These are phyloP conservation scores for Apiospora saccharicola DNA, from an alignment of 2,329 filamentous ascomycete species.

Conservation along the genomic window DNA sequence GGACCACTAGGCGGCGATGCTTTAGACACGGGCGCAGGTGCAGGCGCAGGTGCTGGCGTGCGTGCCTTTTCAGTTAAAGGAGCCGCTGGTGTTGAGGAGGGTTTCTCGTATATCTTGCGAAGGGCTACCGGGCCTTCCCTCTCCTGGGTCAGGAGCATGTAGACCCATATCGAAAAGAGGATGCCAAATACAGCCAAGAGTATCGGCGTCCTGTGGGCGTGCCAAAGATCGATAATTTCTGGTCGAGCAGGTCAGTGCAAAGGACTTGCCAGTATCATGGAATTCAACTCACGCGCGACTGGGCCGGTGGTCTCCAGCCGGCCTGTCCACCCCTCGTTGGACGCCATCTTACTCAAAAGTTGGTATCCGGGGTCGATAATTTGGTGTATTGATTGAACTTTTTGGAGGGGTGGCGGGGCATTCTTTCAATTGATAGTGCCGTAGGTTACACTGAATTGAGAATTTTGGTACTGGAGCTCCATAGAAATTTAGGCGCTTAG, in stretches of 20 bases:
- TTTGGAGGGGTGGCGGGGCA: constrained; percentile 25
- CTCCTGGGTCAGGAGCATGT: constrained; percentile 40
- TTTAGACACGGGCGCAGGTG: background rate
- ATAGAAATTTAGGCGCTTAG: background rate
- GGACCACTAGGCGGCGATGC: constrained; percentile 48
- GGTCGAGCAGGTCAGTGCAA: background rate
- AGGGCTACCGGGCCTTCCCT: constrained; percentile 41
- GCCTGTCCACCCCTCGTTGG: constrained; percentile 18
- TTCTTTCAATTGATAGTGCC: constrained; percentile 11
- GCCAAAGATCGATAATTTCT: constrained; percentile 53
- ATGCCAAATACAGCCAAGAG: constrained; percentile 48
- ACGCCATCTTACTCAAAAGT: constrained; percentile 21
- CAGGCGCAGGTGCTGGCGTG: background rate
- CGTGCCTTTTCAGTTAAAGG: constrained; percentile 38
- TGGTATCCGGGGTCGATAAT: constrained; percentile 21
- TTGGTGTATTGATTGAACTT: constrained; percentile 23
- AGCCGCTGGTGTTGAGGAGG: constrained; percentile 25
- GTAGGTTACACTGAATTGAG: background rate
- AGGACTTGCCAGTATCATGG: background rate
- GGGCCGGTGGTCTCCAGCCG: constrained; percentile 8
- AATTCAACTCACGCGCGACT: constrained; percentile 9
- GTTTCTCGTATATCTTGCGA: constrained; percentile 33
- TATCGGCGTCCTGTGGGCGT: constrained; percentile 53
- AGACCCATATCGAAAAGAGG: constrained; percentile 44
- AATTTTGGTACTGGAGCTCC: background rate